Evolutionary conservation across 768 basidiomycete genomes (phyloP).

Genomic region (Sarcodon aspratus): DNA sequence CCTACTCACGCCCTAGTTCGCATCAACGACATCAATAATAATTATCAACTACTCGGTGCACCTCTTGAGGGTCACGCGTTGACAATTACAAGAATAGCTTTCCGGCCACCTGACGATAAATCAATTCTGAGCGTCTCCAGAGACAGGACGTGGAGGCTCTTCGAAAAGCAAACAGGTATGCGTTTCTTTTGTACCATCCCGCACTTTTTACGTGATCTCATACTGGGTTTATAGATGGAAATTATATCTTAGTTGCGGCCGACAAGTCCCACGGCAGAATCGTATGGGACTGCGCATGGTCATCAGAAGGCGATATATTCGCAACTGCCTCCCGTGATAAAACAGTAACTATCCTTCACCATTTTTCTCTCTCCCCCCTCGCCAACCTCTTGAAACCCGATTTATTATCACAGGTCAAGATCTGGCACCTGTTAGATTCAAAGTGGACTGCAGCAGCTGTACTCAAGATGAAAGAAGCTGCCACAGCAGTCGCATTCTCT

Average conservation of each 20-base stretch:
- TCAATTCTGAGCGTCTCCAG: conserved; percentile 78
- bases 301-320: conserved; percentile 64
- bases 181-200: conserved; percentile 3
- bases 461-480: conserved; percentile 64
- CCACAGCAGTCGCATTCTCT: conserved; percentile 71
- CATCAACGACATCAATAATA: conserved; percentile 53
- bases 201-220: conserved; percentile 8
- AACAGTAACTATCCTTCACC: conserved; percentile 40
- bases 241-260: conserved; percentile 46
- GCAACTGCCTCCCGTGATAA: conserved; percentile 95
- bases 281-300: conserved; percentile 94
- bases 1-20: conserved; percentile 86
- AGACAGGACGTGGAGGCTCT: conserved; percentile 88
- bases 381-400: not conserved
- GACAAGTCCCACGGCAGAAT: conserved; percentile 88
- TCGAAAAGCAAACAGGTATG: conserved; percentile 23
- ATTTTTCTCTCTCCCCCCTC: not conserved
- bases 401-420: conserved; percentile 54
- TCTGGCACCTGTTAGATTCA: conserved; percentile 48
- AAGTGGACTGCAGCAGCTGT: conserved; percentile 50
- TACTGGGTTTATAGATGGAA: conserved; percentile 20
- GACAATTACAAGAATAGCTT: conserved; percentile 84
- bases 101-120: conserved; percentile 69
- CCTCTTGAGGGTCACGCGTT: conserved; percentile 77
- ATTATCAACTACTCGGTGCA: conserved; percentile 58